These are phyloP conservation scores for Diospyros lotus DNA, from an alignment of 148 eudicot genomes.

Conservation along the genomic window DNA sequence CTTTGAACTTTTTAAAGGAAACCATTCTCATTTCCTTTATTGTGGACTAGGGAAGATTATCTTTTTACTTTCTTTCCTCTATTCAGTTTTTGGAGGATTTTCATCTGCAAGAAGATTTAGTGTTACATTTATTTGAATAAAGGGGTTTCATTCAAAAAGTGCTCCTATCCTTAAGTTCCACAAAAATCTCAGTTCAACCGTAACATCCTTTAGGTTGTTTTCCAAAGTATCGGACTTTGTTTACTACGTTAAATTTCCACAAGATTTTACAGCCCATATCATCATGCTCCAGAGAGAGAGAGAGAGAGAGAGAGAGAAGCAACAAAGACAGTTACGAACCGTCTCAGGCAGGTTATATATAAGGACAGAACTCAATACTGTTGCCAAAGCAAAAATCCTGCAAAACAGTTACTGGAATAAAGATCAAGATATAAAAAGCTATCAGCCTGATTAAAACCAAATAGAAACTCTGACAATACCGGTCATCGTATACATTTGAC, in stretches of 20 bases:
- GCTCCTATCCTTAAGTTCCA: not conserved
- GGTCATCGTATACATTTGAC: slow-evolving; percentile 95
- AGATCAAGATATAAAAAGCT: slow-evolving; percentile 13
- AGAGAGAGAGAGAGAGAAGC: slow-evolving; percentile 6
- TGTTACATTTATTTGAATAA: not conserved
- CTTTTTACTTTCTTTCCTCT: too few relatives aligned
- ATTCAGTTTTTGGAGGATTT: too few relatives aligned
- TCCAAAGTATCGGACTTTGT: not conserved
- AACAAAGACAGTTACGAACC: slow-evolving; percentile 57
- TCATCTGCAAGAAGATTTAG: not conserved
- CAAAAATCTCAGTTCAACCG: too few relatives aligned
- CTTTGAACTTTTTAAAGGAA: too few relatives aligned
- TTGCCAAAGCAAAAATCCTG: slow-evolving; percentile 96
- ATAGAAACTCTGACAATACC: slow-evolving; percentile 42
- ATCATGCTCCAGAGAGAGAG: not conserved
- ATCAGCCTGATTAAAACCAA: slow-evolving; percentile 11
- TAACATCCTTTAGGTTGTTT: slow-evolving; percentile 1
- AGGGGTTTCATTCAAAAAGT: not conserved
- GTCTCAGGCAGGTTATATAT: slow-evolving; percentile 96
- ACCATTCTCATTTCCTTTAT: too few relatives aligned
- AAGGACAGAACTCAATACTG: slow-evolving; percentile 92
- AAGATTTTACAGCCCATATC: not conserved
- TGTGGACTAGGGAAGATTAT: too few relatives aligned
- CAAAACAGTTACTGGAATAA: slow-evolving; percentile 16
- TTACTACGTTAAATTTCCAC: not conserved